These are phyloP conservation scores for Nicotiana rustica DNA, from an alignment of 305 asterid species.

Conservation along the genomic window DNA sequence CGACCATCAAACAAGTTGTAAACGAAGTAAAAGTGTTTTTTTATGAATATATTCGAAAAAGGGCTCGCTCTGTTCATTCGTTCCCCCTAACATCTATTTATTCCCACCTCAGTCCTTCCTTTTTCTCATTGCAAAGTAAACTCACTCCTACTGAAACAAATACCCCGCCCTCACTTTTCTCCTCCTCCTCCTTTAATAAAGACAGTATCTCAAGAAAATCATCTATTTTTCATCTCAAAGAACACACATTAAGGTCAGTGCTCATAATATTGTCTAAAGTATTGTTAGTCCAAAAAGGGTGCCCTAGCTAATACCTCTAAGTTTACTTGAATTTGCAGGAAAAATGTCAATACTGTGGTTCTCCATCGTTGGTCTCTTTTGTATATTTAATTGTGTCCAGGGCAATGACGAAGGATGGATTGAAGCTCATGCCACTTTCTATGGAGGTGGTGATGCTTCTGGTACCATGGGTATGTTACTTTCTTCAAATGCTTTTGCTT, in stretches of 20 bases:
- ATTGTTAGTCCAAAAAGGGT: neutral
- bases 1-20: too few relatives aligned
- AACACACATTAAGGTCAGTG: neutral
- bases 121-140: slow-evolving; percentile 4
- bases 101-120: neutral
- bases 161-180: too few relatives aligned
- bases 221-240: neutral
- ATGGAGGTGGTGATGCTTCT: slow-evolving; percentile 66
- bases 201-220: neutral
- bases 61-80: neutral
- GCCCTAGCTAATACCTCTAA: neutral
- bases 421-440: slow-evolving; percentile 63
- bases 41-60: too few relatives aligned
- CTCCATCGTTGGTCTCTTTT: slow-evolving; percentile 31
- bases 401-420: slow-evolving; percentile 48
- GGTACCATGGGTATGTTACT: slow-evolving; percentile 56
- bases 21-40: too few relatives aligned
- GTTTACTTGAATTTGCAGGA: neutral
- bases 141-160: neutral
- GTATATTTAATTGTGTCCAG: slow-evolving; percentile 28
- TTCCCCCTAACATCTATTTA: neutral
- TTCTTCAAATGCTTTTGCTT: neutral
- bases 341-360: slow-evolving; percentile 31
- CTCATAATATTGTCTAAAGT: neutral
- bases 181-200: too few relatives aligned